Evolutionary conservation across 345 rosid species (phyloP), one percentile per base, ranked within the genome.

Genomic region (Jatropha curcas): DNA sequence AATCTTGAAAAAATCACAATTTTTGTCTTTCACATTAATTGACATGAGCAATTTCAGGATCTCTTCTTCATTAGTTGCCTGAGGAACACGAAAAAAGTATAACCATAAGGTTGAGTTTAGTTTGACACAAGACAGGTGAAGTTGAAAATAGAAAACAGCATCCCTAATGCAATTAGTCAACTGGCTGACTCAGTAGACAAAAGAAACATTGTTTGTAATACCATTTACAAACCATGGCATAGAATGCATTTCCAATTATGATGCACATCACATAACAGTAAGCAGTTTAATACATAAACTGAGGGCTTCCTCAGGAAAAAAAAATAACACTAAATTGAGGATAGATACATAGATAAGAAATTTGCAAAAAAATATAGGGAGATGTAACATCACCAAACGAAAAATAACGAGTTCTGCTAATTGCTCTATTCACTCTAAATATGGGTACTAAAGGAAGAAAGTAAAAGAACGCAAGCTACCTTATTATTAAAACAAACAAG

Each of bases 51-150:
- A 74, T 70, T 74, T 82, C 70, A 95, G 71, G 53, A 92, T 73
- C 53, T 78, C 89, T 73, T 86, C 89, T 51, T 91, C 99, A 16
- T 84, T 82, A 17, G 76, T 46, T 48, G 71, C 89, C 99, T 94
- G 91, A 16, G 20, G 48, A 83, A 41, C 57, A 78, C 59, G 57
- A 50, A 28, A 68, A 63, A 63, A 61, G 46, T 37, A 30, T 72
- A 62, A 30, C 41, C 11, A 24, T 59, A 72, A 73, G 70, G 5
- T 8, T 2, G 4, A 19, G 9, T 28, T 48, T 8, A 56, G 28
- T 37, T 16, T 17, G 70, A 25, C 55, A 37, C 55, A 34, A 65
- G 56, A 48, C 53, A 65, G 0, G 19, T 28, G 3, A 17, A 43
- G n/a, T 63, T 63, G 24, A n/a, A 63, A 63, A 22, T 37, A 4